A percentile compares a stretch with the other conserved stretches of the same genome.
phyloP scores from a whole-genome alignment of 805 yeast species.

The Yarrowia porcina region DNA sequence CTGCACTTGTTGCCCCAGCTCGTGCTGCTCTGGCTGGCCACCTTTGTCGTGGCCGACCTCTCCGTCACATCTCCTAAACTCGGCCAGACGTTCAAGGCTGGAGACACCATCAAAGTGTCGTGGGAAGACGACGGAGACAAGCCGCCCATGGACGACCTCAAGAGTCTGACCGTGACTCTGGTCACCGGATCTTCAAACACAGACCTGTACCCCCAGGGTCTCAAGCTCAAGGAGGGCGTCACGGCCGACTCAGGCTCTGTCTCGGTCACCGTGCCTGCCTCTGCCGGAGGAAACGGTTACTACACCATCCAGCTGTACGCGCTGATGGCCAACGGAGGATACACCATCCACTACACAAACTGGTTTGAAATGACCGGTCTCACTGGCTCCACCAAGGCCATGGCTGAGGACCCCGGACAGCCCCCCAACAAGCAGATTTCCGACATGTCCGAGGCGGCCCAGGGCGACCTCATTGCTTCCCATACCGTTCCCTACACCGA shows the following conservation, averaged over 20 bases:
- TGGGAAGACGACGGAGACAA: constrained; percentile 58
- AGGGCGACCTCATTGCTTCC: constrained; percentile 47
- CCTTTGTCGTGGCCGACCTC: constrained; percentile 48
- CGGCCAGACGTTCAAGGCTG: constrained; percentile 44
- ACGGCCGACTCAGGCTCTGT: not conserved
- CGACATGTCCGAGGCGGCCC: constrained; percentile 41
- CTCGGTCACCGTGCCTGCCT: constrained; percentile 32
- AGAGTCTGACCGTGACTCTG: constrained; percentile 50
- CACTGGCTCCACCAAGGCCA: constrained; percentile 56
- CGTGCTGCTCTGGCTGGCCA: constrained; percentile 24
- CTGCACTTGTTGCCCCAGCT: constrained; percentile 26
- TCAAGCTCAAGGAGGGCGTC: constrained; percentile 3
- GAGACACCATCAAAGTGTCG: constrained; percentile 39
- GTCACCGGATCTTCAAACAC: constrained; percentile 56
- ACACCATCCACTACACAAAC: constrained; percentile 62
- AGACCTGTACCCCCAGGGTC: not conserved
- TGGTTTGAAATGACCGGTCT: constrained; percentile 66
- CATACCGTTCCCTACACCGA: constrained; percentile 66
- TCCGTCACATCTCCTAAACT: constrained; percentile 43
- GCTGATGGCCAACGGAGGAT: constrained; percentile 42
- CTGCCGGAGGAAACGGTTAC: constrained; percentile 57
- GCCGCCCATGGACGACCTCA: constrained; percentile 48
- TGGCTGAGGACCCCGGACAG: constrained; percentile 46
- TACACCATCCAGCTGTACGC: constrained; percentile 72
- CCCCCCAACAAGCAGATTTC: constrained; percentile 45